Base-by-base conservation (phyloP, 495 filamentous ascomycete genomes). In the Pseudomonodictys pantanalensis region DNA sequence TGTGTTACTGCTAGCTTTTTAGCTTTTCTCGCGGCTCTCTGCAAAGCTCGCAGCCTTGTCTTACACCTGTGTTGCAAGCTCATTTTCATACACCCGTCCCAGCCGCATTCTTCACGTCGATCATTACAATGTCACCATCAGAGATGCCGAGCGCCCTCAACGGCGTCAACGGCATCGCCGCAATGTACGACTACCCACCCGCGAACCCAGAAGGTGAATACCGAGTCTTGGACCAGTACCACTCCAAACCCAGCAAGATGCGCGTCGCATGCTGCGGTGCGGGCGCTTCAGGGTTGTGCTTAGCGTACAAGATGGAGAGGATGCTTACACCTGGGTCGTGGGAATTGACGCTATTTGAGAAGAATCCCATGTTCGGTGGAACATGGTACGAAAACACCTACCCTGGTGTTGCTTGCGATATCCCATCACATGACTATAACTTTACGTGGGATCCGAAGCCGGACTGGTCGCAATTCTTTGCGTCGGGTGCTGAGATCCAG, bases 291-390 rank as follows among this genome's bases (percentile, higher is more conserved):
- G 69, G 69, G 9, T 55, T 71, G 20, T 70, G 68, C 25, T 26
- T 68, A 15, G 69, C 69, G n/a, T 71, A 70, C 60, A 71, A 71
- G 58, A 69, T 71, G 69, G 58, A 68, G 59, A 68, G 51, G 58
- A 66, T 70, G 68, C 58, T 69, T 15, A 46, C 28, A 26, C 65
- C 61, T n/a, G 64, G 67, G 8, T 58, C 60, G 9, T 69, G 62
- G 57, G 68, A 69, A 55, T 50, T 71, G 41, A 67, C 60, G 6
- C 54, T 67, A 7, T 67, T 48, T 42, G 60, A 67, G 56, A 67
- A 66, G 65, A 70, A 70, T 32, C 42, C 56, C 3, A 22, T 47
- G 18, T 51, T 70, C 22, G 68, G 65, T 18, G 68, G 68, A n/a
- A 70, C 68, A n/a, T 70, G 68, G 68, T 69, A 65, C 43, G 59